Percentiles rank a stretch among this genome's conserved stretches.
These are phyloP conservation scores for Bacterosira constricta DNA, from an alignment of 108 stramenopile genomes.

Conservation along the genomic window DNA sequence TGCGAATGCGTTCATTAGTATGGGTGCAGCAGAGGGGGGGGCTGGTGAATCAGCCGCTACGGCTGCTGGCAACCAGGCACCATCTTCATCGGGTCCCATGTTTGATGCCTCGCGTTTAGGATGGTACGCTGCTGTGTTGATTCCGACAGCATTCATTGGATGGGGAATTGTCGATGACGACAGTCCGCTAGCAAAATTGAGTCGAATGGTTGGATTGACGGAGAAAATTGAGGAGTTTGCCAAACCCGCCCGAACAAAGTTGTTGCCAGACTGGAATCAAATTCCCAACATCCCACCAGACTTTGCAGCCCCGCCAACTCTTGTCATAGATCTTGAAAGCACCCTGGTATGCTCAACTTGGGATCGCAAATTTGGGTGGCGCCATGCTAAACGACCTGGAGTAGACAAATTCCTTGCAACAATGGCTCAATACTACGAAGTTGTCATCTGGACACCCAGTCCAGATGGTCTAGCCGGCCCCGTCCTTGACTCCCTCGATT, in stretches of 20 bases:
- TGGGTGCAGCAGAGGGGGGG: conserved; percentile 25
- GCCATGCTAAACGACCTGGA: conserved; percentile 96
- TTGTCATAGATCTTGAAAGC: conserved; percentile 95
- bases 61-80: neutral
- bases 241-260: conserved; percentile 86
- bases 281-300: conserved; percentile 92
- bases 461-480: conserved; percentile 86
- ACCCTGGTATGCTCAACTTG: conserved; percentile 91
- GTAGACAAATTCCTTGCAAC: conserved; percentile 92
- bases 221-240: conserved; percentile 68
- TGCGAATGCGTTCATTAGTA: conserved; percentile 48
- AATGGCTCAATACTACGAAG: conserved; percentile 95
- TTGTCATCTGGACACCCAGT: conserved; percentile 89
- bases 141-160: conserved; percentile 70
- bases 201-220: conserved; percentile 70
- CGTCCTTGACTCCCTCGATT: conserved; percentile 81
- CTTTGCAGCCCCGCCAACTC: conserved; percentile 89
- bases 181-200: conserved; percentile 77
- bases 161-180: conserved; percentile 81
- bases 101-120: conserved; percentile 50
- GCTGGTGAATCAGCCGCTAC: neutral
- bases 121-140: conserved; percentile 68
- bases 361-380: conserved; percentile 95
- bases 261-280: conserved; percentile 92
- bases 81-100: conserved; percentile 17